Conservation (phyloP, 164 flowering plant genomes). For the Nymphaea colorata region DNA sequence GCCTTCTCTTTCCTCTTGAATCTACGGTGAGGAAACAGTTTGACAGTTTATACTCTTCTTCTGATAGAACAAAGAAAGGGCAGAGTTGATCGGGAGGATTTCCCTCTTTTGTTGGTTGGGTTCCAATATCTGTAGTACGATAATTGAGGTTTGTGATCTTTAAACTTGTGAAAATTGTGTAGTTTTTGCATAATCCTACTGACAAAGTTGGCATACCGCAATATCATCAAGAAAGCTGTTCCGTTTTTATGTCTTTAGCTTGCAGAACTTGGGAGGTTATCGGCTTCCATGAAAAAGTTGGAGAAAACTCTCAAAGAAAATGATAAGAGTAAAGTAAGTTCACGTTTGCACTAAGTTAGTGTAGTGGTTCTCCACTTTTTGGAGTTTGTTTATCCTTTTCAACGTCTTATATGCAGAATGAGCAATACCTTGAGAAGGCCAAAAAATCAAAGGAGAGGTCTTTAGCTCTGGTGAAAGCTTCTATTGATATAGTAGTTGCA, state of each 20-base stretch:
- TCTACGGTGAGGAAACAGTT: background rate
- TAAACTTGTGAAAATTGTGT: background rate
- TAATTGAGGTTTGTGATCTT: slow-evolving; percentile 63
- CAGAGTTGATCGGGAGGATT: slow-evolving; percentile 71
- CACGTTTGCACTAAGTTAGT: background rate
- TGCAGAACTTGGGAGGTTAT: slow-evolving; percentile 90
- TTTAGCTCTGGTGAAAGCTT: slow-evolving; percentile 65
- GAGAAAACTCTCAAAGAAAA: slow-evolving; percentile 58
- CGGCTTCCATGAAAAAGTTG: slow-evolving; percentile 70
- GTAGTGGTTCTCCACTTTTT: background rate
- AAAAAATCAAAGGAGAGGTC: slow-evolving; percentile 73
- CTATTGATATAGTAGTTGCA: slow-evolving; percentile 78
- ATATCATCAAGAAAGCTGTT: background rate
- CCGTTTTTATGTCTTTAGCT: slow-evolving; percentile 24
- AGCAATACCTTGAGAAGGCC: slow-evolving; percentile 49
- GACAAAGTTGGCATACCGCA: background rate
- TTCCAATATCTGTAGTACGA: slow-evolving; percentile 60
- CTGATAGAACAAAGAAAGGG: slow-evolving; percentile 77
- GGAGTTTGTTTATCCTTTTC: background rate
- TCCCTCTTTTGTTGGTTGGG: slow-evolving; percentile 97
- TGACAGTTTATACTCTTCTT: slow-evolving; percentile 1
- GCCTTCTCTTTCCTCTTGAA: background rate
- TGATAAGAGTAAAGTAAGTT: slow-evolving; percentile 48
- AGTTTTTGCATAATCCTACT: background rate
- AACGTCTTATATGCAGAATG: slow-evolving; percentile 37